These are phyloP conservation scores for Urtica urens DNA, from an alignment of 306 rosid genomes.

Conservation along the genomic window DNA sequence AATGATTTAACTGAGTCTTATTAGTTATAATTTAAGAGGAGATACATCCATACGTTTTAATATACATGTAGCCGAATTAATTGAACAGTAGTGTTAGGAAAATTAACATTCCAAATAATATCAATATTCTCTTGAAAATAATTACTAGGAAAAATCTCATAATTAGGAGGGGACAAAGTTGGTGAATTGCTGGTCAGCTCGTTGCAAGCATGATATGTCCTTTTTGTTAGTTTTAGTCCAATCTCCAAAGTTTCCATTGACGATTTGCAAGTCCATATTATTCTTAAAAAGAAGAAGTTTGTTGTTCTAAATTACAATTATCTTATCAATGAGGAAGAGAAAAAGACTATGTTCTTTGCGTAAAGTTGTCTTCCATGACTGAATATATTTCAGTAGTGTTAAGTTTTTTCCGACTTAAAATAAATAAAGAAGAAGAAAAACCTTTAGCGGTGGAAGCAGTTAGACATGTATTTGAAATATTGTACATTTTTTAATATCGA, in stretches of 20 bases:
- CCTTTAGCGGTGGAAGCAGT: constrained; percentile 63
- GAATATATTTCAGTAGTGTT: not conserved
- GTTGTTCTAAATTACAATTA: not conserved
- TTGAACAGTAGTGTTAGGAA: no score
- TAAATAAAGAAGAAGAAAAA: not conserved
- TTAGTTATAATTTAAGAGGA: no score
- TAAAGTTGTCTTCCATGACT: constrained; percentile 10
- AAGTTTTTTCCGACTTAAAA: no score
- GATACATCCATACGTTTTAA: no score
- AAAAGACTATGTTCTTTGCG: not conserved
- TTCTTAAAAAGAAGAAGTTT: not conserved
- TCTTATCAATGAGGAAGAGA: not conserved
- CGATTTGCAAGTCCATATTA: constrained; percentile 12
- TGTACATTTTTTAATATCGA: no score
- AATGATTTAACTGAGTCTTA: no score
- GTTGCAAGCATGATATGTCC: constrained; percentile 27
- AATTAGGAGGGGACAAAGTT: constrained; percentile 45
- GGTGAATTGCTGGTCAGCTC: constrained; percentile 60
- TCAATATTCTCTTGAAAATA: no score
- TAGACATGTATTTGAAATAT: constrained; percentile 39
- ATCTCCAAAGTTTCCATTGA: constrained; percentile 30
- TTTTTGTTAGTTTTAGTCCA: not conserved
- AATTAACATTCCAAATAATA: no score
- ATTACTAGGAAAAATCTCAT: no score
- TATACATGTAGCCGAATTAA: no score